phyloP scores from a whole-genome alignment of 257 asterid species.

The Fraxinus anomala region DNA sequence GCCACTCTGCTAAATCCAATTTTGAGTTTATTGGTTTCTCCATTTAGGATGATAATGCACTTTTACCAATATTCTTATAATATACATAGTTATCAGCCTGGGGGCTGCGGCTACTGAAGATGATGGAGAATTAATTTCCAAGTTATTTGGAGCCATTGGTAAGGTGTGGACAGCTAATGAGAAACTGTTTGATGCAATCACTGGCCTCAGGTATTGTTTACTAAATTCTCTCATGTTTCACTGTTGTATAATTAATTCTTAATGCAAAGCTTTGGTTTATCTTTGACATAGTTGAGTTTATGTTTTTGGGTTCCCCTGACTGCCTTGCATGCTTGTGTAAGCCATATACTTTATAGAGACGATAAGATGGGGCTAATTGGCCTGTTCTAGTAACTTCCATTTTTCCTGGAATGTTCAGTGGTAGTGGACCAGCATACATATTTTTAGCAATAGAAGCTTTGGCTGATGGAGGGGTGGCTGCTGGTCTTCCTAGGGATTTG shows the following conservation, averaged over 20 bases:
- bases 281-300: not conserved
- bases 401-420: constrained; percentile 52
- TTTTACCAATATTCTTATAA: constrained; percentile 25
- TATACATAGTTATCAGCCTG: constrained; percentile 62
- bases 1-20: not conserved
- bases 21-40: not conserved
- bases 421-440: constrained; percentile 96
- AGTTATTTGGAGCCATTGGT: constrained; percentile 84
- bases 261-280: not conserved
- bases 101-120: constrained; percentile 65
- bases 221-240: constrained; percentile 16
- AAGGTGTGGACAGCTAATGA: constrained; percentile 95
- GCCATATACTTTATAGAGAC: not conserved
- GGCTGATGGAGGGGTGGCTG: constrained; percentile 99
- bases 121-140: constrained; percentile 70
- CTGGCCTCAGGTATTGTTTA: constrained; percentile 71
- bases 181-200: constrained; percentile 82
- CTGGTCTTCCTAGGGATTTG: constrained; percentile 94
- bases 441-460: constrained; percentile 91
- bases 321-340: not conserved
- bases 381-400: constrained; percentile 18
- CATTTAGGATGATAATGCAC: no score
- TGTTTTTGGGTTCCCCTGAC: not conserved
- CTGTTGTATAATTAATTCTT: constrained; percentile 1
- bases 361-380: not conserved